Conservation (phyloP, 306 rosid species). For the Castanopsis chinensis region DNA sequence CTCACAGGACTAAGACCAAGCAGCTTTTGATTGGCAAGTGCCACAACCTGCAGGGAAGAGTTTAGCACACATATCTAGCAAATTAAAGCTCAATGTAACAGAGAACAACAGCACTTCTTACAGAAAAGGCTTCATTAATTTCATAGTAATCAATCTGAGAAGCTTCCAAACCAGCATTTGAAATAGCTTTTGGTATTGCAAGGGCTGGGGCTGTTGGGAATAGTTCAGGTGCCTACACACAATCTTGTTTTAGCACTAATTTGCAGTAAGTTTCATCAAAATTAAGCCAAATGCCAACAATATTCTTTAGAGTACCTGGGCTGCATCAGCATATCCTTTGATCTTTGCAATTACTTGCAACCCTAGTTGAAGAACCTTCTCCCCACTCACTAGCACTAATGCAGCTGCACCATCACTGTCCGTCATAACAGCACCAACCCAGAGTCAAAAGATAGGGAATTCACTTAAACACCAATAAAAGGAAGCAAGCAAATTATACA, state of each 20-base stretch:
- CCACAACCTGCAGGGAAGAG: constrained; percentile 66
- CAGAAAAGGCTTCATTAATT: constrained; percentile 97
- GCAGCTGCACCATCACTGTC: constrained; percentile 95
- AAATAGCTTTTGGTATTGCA: constrained; percentile 83
- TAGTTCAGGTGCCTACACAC: constrained; percentile 75
- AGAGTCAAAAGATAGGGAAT: constrained; percentile 16
- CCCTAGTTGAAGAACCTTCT: constrained; percentile 78
- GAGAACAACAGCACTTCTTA: constrained; percentile 27
- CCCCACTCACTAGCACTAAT: constrained; percentile 83
- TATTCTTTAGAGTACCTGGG: constrained; percentile 57
- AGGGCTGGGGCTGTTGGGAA: constrained; percentile 91
- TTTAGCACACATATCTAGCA: constrained; percentile 2
- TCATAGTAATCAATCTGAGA: constrained; percentile 87
- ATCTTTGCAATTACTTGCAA: constrained; percentile 81
- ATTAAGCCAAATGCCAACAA: constrained; percentile 18
- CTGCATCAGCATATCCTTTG: constrained; percentile 89
- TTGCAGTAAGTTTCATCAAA: constrained; percentile 22
- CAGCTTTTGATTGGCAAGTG: constrained; percentile 87
- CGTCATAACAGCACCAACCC: constrained; percentile 33
- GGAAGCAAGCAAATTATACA: neutral
- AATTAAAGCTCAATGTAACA: constrained; percentile 6
- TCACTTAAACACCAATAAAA: constrained; percentile 10
- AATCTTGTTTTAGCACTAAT: constrained; percentile 29
- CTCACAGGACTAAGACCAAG: constrained; percentile 88
- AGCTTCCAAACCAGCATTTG: constrained; percentile 76